phyloP scores from a whole-genome alignment of 2,329 filamentous ascomycete species.

The Alternaria gaisen region DNA sequence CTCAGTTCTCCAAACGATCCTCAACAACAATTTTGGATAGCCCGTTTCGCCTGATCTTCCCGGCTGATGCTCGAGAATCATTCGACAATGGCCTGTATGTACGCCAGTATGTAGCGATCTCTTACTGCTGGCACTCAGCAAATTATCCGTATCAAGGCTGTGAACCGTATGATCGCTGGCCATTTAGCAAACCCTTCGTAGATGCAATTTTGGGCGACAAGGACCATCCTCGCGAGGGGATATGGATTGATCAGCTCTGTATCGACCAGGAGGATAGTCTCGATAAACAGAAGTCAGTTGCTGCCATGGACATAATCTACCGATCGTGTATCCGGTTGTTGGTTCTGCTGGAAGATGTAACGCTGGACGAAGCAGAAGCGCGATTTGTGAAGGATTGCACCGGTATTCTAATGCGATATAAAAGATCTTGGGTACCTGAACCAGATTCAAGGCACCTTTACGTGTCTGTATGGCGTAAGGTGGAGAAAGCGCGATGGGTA shows the following conservation, averaged over 20 bases:
- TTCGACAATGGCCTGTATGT: slow-evolving; percentile 23
- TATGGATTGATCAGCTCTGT: slow-evolving; percentile 32
- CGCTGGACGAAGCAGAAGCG: slow-evolving; percentile 14
- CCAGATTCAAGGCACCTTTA: neutral
- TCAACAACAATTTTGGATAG: slow-evolving; percentile 18
- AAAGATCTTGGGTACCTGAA: neutral
- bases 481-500: slow-evolving; percentile 18
- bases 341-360: slow-evolving; percentile 26
- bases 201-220: slow-evolving; percentile 28
- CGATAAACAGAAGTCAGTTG: slow-evolving; percentile 25
- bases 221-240: slow-evolving; percentile 21
- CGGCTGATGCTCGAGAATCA: slow-evolving; percentile 2
- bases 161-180: slow-evolving; percentile 22
- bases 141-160: slow-evolving; percentile 17
- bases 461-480: slow-evolving; percentile 17
- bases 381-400: slow-evolving; percentile 12
- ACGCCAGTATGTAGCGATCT: slow-evolving; percentile 28
- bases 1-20: slow-evolving; percentile 16
- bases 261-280: slow-evolving; percentile 17
- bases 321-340: slow-evolving; percentile 22
- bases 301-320: slow-evolving; percentile 32
- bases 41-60: slow-evolving; percentile 28
- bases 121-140: slow-evolving; percentile 26
- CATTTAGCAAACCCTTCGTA: slow-evolving; percentile 25
- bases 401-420: neutral